These are phyloP conservation scores for Anastatica hierochuntica DNA, from an alignment of 345 rosid species.

Conservation along the genomic window DNA sequence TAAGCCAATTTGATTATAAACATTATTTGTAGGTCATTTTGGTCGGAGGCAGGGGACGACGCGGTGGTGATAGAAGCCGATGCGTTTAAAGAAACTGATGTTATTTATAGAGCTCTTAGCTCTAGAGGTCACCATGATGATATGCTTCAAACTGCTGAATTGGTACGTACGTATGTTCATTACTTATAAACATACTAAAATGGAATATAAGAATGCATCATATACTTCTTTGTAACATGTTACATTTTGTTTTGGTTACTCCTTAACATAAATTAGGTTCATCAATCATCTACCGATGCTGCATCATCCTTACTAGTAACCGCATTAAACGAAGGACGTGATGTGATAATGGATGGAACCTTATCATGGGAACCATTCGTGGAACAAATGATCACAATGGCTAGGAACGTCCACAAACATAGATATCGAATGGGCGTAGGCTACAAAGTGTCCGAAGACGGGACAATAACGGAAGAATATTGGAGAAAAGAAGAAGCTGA, in stretches of 20 bases:
- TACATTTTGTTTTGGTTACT: not conserved
- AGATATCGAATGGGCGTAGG: slow-evolving; percentile 80
- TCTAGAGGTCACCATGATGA: slow-evolving; percentile 68
- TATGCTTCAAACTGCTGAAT: slow-evolving; percentile 79
- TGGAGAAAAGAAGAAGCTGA: slow-evolving; percentile 53
- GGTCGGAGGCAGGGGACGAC: slow-evolving; percentile 66
- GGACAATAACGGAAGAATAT: slow-evolving; percentile 55
- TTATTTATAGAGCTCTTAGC: slow-evolving; percentile 69
- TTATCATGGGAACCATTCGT: slow-evolving; percentile 92
- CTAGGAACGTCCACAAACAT: slow-evolving; percentile 56
- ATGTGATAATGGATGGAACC: slow-evolving; percentile 91
- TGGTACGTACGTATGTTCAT: slow-evolving; percentile 40
- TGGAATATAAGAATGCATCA: not conserved
- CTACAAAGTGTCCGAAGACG: slow-evolving; percentile 54
- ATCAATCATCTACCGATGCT: slow-evolving; percentile 78
- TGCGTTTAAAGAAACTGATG: slow-evolving; percentile 91
- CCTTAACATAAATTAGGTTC: slow-evolving; percentile 40
- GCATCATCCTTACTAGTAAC: slow-evolving; percentile 86
- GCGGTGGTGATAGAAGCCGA: slow-evolving; percentile 90
- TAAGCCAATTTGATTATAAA: not conserved
- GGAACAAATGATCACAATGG: slow-evolving; percentile 77
- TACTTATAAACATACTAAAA: too few relatives aligned
- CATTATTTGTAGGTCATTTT: slow-evolving; percentile 44
- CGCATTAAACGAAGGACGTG: slow-evolving; percentile 92
- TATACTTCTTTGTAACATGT: not conserved